These are phyloP conservation scores for Dendrobium chrysotoxum DNA, from an alignment of 106 monocot species.

Conservation along the genomic window DNA sequence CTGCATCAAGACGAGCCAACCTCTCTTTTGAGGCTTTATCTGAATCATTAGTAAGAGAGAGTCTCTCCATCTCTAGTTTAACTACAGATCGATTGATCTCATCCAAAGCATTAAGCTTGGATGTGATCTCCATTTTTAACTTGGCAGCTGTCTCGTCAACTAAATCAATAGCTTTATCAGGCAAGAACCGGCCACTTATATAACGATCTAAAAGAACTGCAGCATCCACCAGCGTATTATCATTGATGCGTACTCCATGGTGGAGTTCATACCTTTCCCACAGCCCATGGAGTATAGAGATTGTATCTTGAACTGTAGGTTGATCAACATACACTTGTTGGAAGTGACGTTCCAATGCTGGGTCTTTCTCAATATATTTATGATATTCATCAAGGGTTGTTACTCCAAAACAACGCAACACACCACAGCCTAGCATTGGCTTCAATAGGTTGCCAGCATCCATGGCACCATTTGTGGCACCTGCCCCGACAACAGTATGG, in stretches of 20 bases:
- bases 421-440: slow-evolving; percentile 98
- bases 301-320: slow-evolving; percentile 85
- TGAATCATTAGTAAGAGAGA: slow-evolving; percentile 91
- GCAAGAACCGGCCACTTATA: slow-evolving; percentile 94
- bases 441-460: slow-evolving; percentile 96
- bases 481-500: slow-evolving; percentile 99
- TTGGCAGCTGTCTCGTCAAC: slow-evolving; percentile 99
- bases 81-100: slow-evolving; percentile 93
- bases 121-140: slow-evolving; percentile 99
- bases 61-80: slow-evolving; percentile 96
- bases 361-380: slow-evolving; percentile 98
- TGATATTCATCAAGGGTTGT: slow-evolving; percentile 96
- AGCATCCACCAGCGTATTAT: slow-evolving; percentile 88
- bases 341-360: slow-evolving; percentile 92
- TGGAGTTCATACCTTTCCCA: slow-evolving; percentile 97
- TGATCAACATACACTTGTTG: slow-evolving; percentile 99
- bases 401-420: slow-evolving; percentile 93
- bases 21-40: slow-evolving; percentile 97
- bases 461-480: slow-evolving; percentile 98
- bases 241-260: slow-evolving; percentile 94
- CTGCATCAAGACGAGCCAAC: slow-evolving; percentile 70
- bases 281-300: slow-evolving; percentile 91
- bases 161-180: slow-evolving; percentile 99
- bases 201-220: slow-evolving; percentile 95
- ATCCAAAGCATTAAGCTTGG: slow-evolving; percentile 91